phyloP scores from a whole-genome alignment of 805 yeast genomes.

The Sugiyamaella qingdaonensis region DNA sequence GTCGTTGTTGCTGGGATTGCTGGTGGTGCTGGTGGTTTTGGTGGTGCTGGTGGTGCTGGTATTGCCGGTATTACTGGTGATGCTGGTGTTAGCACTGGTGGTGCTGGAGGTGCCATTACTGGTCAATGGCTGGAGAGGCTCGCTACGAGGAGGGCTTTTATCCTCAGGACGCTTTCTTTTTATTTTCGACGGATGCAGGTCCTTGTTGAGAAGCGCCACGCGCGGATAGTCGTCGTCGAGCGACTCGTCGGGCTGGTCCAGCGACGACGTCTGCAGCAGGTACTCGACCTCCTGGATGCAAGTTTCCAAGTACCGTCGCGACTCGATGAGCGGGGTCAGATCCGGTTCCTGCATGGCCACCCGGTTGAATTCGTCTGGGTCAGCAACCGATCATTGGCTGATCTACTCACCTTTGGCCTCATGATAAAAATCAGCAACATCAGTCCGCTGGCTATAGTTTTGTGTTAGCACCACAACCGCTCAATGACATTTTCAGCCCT shows the following conservation, averaged over 20 bases:
- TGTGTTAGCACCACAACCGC: too few species aligned
- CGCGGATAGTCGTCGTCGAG: conserved; percentile 1
- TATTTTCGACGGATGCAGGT: conserved; percentile 12
- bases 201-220: conserved; percentile 8
- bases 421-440: conserved; percentile 4
- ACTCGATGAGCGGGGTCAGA: conserved; percentile 23
- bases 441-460: not conserved
- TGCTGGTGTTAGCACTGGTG: too few species aligned
- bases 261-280: conserved; percentile 26
- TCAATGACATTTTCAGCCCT: too few species aligned
- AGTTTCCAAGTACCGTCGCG: conserved; percentile 31
- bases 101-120: too few species aligned
- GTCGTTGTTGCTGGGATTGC: too few species aligned
- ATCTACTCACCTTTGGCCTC: conserved; percentile 7
- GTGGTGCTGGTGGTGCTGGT: conserved; percentile 2
- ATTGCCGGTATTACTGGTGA: not conserved
- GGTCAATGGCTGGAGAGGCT: too few species aligned
- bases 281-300: conserved; percentile 36
- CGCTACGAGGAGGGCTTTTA: not conserved
- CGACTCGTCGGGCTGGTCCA: conserved; percentile 18
- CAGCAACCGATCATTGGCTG: not conserved
- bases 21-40: not conserved
- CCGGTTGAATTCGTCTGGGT: not conserved
- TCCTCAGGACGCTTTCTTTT: not conserved
- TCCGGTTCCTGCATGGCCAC: conserved; percentile 15